phyloP scores from a whole-genome alignment of 2,329 filamentous ascomycete genomes.

The Leptographium wingfieldii region DNA sequence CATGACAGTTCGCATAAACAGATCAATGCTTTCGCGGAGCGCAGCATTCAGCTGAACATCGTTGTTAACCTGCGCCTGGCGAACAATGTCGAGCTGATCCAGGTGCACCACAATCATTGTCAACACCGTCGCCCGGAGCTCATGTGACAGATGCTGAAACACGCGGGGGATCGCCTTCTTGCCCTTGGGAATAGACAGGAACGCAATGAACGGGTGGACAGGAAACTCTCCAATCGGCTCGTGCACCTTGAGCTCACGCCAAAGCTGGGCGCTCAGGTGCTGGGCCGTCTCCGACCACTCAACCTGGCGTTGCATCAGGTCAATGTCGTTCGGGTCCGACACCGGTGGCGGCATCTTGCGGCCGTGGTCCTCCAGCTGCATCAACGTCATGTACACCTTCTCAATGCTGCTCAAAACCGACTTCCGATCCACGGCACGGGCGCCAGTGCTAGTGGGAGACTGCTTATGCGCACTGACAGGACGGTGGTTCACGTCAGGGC shows the following conservation, averaged over 20 bases:
- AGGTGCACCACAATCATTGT: constrained; percentile 94
- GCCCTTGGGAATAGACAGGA: constrained; percentile 87
- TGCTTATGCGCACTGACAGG: constrained; percentile 34
- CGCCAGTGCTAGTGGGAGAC: constrained; percentile 9
- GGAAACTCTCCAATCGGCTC: constrained; percentile 72
- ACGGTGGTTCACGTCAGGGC: constrained; percentile 38
- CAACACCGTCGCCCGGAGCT: constrained; percentile 87
- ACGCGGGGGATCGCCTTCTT: constrained; percentile 93
- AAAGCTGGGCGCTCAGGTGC: constrained; percentile 66
- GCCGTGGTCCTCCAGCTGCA: constrained; percentile 90
- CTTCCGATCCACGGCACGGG: constrained; percentile 61
- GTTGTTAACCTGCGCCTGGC: constrained; percentile 59
- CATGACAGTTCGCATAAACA: constrained; percentile 82
- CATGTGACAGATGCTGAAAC: constrained; percentile 82
- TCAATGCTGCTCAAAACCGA: constrained; percentile 78
- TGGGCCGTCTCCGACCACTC: constrained; percentile 66
- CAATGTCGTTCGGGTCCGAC: constrained; percentile 51
- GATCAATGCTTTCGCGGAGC: constrained; percentile 81
- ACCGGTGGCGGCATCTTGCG: constrained; percentile 57
- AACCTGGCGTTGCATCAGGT: constrained; percentile 59
- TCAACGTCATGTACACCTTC: constrained; percentile 72
- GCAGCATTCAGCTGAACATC: constrained; percentile 60
- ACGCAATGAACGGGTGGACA: constrained; percentile 87
- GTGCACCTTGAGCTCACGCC: constrained; percentile 81
- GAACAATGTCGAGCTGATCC: constrained; percentile 81